These are phyloP conservation scores for Jatropha multifida DNA, from an alignment of 441 rosid species.

Conservation along the genomic window DNA sequence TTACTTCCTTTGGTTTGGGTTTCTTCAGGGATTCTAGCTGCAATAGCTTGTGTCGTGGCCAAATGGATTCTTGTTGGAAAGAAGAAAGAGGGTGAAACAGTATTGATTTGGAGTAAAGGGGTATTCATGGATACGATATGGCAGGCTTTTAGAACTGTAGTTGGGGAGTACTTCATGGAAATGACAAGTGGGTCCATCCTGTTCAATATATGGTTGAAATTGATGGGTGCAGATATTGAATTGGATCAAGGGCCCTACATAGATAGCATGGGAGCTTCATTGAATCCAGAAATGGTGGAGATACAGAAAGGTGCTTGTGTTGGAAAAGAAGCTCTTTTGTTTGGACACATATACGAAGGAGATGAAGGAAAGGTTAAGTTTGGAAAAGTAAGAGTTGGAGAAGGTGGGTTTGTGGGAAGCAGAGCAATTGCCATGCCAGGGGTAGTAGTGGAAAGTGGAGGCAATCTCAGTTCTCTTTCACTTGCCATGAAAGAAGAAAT, in stretches of 20 bases:
- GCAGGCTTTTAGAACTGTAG: constrained; percentile 61
- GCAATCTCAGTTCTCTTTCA: constrained; percentile 44
- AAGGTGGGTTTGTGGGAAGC: constrained; percentile 59
- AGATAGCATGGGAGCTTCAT: constrained; percentile 58
- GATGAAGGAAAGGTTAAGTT: constrained; percentile 62
- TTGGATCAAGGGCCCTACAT: constrained; percentile 46
- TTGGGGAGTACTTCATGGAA: constrained; percentile 65
- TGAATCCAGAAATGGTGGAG: constrained; percentile 77
- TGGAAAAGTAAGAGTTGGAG: constrained; percentile 51
- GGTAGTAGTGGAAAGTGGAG: constrained; percentile 56
- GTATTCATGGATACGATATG: constrained; percentile 62
- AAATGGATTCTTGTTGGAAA: constrained; percentile 65
- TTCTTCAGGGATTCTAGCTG: constrained; percentile 43
- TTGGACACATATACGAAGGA: constrained; percentile 72
- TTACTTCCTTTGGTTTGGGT: constrained; percentile 53
- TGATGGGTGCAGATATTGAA: constrained; percentile 57
- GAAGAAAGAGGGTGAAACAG: constrained; percentile 53
- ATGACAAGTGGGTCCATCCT: constrained; percentile 46
- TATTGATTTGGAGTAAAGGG: constrained; percentile 49
- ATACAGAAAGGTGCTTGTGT: constrained; percentile 57
- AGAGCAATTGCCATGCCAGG: constrained; percentile 67
- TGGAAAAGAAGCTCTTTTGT: constrained; percentile 53
- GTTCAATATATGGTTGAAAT: constrained; percentile 48
- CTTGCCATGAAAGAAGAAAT: constrained; percentile 65
- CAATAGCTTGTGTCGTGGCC: constrained; percentile 42